Base-by-base conservation (phyloP, 177 flowering plant genomes). In the Telopea speciosissima region DNA sequence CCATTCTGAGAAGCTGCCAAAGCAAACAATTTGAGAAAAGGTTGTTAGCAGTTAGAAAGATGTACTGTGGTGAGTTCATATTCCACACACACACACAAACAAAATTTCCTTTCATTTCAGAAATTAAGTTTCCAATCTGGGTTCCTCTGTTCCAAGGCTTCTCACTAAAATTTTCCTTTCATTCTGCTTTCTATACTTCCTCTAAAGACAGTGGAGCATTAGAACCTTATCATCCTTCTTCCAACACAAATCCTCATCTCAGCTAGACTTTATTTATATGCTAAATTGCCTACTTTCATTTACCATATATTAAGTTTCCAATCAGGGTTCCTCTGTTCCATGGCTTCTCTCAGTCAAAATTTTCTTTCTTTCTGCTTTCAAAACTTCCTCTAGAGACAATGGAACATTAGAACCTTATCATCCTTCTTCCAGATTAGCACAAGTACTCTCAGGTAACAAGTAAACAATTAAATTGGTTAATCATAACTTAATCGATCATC, bases 241-340 rank as follows among this genome's bases (percentile, higher is more conserved):
- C 97, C 97, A 95, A n/a, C n/a, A 5, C 33, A 31, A 2, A 31
- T 31, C 33, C 33, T 31, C 5, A 31, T 31, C 33, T 31, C 33
- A 31, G 33, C 33, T 31, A 31, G 3, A 31, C 33, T 31, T 31
- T 31, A 31, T 31, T 31, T 31, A 31, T 31, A 19, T 19, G 0
- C 3, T 44, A 12, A 22, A 64, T 62, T 28, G 77, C 75, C 36
- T 42, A 91, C 97, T 88, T 92, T 90, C 97, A 94, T 92, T 79
- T 94, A 97, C 99, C 97, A 94, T 79, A 90, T 90, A 77, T 90
- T 92, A 82, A 87, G 92, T 79, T 94, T 94, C 99, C 97, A 92
- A 45, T 97, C 97, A 0, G 97, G 97, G 21, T 95, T 92, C 81
- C 85, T 88, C 79, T 92, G 97, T 60, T 94, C 97, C 42, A n/a